These are phyloP conservation scores for Colletotrichum acutatum DNA, from an alignment of 2,329 filamentous ascomycete genomes.

Conservation along the genomic window DNA sequence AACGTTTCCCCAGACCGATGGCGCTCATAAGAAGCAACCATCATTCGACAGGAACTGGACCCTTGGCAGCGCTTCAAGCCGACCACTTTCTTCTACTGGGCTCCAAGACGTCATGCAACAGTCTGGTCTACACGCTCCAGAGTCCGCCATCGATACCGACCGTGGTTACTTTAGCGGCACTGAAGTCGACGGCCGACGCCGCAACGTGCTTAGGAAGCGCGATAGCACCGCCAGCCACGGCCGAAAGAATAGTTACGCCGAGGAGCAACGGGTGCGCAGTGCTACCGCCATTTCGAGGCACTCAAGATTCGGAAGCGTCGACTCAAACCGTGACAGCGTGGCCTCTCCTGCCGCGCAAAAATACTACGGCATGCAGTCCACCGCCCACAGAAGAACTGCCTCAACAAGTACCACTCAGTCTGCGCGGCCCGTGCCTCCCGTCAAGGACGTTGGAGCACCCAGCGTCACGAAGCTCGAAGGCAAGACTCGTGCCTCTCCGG, in stretches of 20 bases:
- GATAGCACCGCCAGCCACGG: conserved; percentile 69
- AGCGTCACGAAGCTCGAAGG: conserved; percentile 72
- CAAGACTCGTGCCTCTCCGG: conserved; percentile 46
- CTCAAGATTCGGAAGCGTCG: conserved; percentile 82
- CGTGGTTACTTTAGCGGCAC: conserved; percentile 94
- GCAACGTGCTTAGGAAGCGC: conserved; percentile 85
- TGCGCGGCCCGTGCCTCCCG: conserved; percentile 58
- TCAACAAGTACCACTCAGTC: conserved; percentile 69
- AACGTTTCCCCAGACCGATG: conserved; percentile 53
- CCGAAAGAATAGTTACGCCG: conserved; percentile 79
- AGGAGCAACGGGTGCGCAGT: conserved; percentile 76
- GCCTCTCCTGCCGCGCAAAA: conserved; percentile 75
- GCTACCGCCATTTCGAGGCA: conserved; percentile 76
- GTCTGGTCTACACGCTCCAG: conserved; percentile 52
- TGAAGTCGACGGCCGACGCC: conserved; percentile 79
- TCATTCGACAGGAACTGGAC: conserved; percentile 80
- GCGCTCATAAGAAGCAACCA: conserved; percentile 70
- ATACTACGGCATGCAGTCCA: conserved; percentile 69
- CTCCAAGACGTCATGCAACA: conserved; percentile 55
- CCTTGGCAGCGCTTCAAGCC: conserved; percentile 61
- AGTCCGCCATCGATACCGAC: conserved; percentile 74
- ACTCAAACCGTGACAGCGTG: conserved; percentile 74
- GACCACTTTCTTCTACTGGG: conserved; percentile 65
- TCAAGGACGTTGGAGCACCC: conserved; percentile 65
- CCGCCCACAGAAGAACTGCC: conserved; percentile 68